Percentiles rank a stretch among this genome's conserved stretches.
phyloP scores from a whole-genome alignment of 139 green algal genomes.

The Parachlorella kessleri region DNA sequence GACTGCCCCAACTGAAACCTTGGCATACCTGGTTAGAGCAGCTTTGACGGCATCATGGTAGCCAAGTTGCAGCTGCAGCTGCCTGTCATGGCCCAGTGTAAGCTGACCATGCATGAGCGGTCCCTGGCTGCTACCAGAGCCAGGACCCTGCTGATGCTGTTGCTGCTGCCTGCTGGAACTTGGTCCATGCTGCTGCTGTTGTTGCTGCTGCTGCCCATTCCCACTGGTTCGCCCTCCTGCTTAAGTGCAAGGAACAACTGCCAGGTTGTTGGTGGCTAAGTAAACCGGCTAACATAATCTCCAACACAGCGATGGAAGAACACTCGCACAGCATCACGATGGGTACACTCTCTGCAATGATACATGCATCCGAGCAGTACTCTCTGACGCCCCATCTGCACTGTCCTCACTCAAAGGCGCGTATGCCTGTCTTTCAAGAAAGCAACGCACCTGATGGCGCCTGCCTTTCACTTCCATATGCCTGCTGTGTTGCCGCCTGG shows the following conservation, averaged over 20 bases:
- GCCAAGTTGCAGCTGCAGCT: neutral
- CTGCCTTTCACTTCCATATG: too few species aligned
- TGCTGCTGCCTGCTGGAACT: neutral
- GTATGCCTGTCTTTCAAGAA: too few species aligned
- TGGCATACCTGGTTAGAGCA: neutral
- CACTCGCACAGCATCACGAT: too few species aligned
- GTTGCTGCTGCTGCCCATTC: neutral
- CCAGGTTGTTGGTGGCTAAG: too few species aligned
- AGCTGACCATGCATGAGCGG: neutral
- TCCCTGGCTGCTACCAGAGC: neutral
- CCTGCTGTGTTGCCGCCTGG: too few species aligned
- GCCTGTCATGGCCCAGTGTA: neutral
- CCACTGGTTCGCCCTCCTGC: neutral
- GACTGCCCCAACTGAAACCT: neutral
- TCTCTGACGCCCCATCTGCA: too few species aligned
- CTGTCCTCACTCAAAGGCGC: too few species aligned
- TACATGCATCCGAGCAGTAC: too few species aligned
- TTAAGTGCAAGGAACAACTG: neutral
- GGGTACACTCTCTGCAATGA: too few species aligned
- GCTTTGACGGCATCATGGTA: neutral
- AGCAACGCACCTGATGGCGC: too few species aligned
- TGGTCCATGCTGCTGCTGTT: neutral
- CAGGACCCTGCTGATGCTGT: neutral
- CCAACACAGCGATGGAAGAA: too few species aligned
- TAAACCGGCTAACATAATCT: too few species aligned